Conservation (phyloP, 352 stramenopile species). For the Peronospora farinosa region DNA sequence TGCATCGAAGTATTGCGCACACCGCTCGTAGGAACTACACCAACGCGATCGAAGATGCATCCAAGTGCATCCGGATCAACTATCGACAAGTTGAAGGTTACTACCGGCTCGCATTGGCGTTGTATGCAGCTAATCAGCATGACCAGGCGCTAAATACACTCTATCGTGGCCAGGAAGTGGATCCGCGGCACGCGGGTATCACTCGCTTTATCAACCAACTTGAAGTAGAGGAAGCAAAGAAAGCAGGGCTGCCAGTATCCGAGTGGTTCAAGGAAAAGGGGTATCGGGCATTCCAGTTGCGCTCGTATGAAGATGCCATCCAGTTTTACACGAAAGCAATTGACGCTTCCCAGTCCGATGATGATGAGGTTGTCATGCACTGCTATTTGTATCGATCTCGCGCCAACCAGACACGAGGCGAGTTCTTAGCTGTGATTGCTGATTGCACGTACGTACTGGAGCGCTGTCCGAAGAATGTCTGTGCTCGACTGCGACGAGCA, state of each 20-base stretch:
- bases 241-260: conserved; percentile 27
- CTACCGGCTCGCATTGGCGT: conserved; percentile 43
- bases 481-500: conserved; percentile 43
- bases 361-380: conserved; percentile 49
- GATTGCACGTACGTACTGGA: conserved; percentile 51
- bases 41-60: conserved; percentile 46
- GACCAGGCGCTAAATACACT: conserved; percentile 50
- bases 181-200: conserved; percentile 37
- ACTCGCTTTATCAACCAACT: conserved; percentile 42
- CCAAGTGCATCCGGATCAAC: conserved; percentile 53
- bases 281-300: conserved; percentile 87
- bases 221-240: conserved; percentile 37
- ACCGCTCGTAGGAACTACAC: conserved; percentile 30
- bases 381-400: conserved; percentile 54
- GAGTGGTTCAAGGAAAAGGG: conserved; percentile 71
- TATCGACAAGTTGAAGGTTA: conserved; percentile 54
- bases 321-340: conserved; percentile 91
- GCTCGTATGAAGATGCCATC: conserved; percentile 85
- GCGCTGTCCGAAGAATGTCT: conserved; percentile 43
- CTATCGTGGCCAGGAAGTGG: conserved; percentile 49
- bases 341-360: conserved; percentile 34
- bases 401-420: conserved; percentile 44
- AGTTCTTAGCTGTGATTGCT: conserved; percentile 44
- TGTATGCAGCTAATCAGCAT: conserved; percentile 37
- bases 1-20: conserved; percentile 50